phyloP scores from a whole-genome alignment of 108 stramenopile species.

The Bacterosira constricta region DNA sequence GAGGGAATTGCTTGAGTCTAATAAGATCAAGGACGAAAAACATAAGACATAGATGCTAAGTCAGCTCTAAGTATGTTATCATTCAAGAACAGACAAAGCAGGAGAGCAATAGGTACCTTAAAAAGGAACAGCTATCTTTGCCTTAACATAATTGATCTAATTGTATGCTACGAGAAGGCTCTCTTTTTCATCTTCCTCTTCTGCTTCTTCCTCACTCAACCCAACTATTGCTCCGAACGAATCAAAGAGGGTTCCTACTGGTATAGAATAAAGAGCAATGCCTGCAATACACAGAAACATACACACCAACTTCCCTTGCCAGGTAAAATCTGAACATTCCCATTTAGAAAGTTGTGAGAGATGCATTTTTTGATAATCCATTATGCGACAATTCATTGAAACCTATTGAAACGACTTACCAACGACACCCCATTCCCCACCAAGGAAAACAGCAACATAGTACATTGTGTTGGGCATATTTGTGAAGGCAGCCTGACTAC shows the following conservation, averaged over 20 bases:
- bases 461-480: constrained; percentile 87
- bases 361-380: no score
- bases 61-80: no score
- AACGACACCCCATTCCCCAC: constrained; percentile 93
- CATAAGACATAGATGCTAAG: no score
- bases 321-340: constrained; percentile 90
- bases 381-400: no score
- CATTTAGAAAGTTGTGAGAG: no score
- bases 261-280: constrained; percentile 89
- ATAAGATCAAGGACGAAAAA: not conserved
- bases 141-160: not conserved
- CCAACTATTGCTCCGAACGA: constrained; percentile 87
- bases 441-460: constrained; percentile 89
- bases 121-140: no score
- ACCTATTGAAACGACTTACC: constrained; percentile 40
- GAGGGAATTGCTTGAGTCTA: constrained; percentile 17
- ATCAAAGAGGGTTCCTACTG: constrained; percentile 90
- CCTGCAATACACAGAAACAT: constrained; percentile 83
- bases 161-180: not conserved
- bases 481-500: constrained; percentile 77
- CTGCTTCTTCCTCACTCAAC: constrained; percentile 73
- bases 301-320: constrained; percentile 85
- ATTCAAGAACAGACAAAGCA: no score
- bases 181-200: constrained; percentile 63
- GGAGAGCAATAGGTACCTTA: no score